These are phyloP conservation scores for Hibiscus mutabilis DNA, from an alignment of 345 rosid species.

Conservation along the genomic window DNA sequence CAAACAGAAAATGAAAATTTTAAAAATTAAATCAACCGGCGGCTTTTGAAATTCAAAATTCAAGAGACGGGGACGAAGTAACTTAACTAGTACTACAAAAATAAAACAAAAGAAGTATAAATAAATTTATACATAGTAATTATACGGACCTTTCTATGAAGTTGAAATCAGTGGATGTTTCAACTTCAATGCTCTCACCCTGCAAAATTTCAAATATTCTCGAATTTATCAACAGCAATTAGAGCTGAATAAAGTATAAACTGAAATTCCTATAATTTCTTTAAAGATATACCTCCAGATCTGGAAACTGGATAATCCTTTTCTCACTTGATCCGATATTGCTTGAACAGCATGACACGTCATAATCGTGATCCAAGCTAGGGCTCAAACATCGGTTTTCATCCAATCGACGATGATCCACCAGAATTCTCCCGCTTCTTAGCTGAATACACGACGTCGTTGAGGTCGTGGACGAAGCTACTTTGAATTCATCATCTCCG, in stretches of 20 bases:
- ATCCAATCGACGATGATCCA: slow-evolving; percentile 6
- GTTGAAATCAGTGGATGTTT: slow-evolving; percentile 41
- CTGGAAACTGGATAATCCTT: slow-evolving; percentile 25
- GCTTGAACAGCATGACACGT: slow-evolving; percentile 51
- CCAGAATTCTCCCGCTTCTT: slow-evolving; percentile 26
- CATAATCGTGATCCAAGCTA: slow-evolving; percentile 19
- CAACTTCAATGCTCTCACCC: slow-evolving; percentile 46
- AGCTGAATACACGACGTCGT: slow-evolving; percentile 31
- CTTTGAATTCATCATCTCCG: slow-evolving; percentile 5
- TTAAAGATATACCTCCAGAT: slow-evolving; percentile 41
- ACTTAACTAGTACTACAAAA: neutral
- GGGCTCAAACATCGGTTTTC: slow-evolving; percentile 22
- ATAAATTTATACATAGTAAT: neutral
- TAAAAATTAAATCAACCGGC: slow-evolving; percentile 11
- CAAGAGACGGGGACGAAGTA: slow-evolving; percentile 5
- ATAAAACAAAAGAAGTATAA: neutral
- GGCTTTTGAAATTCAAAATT: slow-evolving; percentile 25
- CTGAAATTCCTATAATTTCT: slow-evolving; percentile 6
- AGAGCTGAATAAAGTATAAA: slow-evolving; percentile 16
- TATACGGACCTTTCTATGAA: slow-evolving; percentile 32
- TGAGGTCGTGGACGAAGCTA: slow-evolving; percentile 5
- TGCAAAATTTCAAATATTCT: slow-evolving; percentile 18
- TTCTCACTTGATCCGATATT: slow-evolving; percentile 36
- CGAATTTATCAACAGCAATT: slow-evolving; percentile 17
- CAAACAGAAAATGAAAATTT: neutral